These are phyloP conservation scores for Arbutus unedo DNA, from an alignment of 148 eudicot genomes.

Conservation along the genomic window DNA sequence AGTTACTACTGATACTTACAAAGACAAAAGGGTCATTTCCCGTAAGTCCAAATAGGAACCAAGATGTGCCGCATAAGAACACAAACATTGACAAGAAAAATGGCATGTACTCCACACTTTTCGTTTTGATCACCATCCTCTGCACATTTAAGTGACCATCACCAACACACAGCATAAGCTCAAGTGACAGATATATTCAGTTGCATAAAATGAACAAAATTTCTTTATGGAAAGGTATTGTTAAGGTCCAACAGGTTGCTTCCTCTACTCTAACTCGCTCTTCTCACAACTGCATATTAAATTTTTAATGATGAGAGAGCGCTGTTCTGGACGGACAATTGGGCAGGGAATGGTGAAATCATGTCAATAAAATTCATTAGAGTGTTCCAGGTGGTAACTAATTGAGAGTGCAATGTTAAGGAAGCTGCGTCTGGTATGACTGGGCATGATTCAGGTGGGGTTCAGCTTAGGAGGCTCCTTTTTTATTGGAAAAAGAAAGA, in stretches of 20 bases:
- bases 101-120: conserved; percentile 89
- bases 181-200: neutral
- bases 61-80: conserved; percentile 79
- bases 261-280: too few species aligned
- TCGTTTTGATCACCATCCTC: conserved; percentile 74
- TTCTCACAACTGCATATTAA: too few species aligned
- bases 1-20: conserved; percentile 38
- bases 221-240: neutral
- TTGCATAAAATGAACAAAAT: neutral
- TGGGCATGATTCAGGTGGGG: too few species aligned
- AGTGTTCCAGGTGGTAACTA: too few species aligned
- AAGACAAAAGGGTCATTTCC: conserved; percentile 66
- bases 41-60: conserved; percentile 75
- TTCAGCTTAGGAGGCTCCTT: too few species aligned
- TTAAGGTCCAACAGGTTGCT: neutral
- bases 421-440: too few species aligned
- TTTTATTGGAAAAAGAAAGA: too few species aligned
- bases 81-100: conserved; percentile 71
- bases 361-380: too few species aligned
- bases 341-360: too few species aligned
- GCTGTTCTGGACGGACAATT: too few species aligned
- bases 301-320: too few species aligned
- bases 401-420: too few species aligned
- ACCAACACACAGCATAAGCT: neutral
- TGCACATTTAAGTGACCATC: conserved; percentile 22